Base-by-base conservation (phyloP, 768 basidiomycete genomes). In the Trametes villosa region DNA sequence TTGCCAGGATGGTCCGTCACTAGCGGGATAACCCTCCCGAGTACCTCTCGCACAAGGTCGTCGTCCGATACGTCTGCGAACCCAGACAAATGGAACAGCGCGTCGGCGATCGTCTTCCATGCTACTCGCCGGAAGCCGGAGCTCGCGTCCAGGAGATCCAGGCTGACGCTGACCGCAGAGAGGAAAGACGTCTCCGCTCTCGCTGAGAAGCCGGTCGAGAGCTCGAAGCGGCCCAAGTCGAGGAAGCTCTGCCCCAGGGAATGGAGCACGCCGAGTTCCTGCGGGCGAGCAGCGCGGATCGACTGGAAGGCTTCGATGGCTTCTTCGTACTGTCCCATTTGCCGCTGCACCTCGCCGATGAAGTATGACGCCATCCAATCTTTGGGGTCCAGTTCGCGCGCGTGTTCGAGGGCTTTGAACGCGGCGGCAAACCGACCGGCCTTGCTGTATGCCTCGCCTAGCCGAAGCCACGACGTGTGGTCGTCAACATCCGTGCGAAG, bases 351-450 rank as follows among this genome's bases (percentile, higher is more conserved):
- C 40, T 95, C 89, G 5, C 87, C 96, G 45, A 93, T 88, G 70
- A 95, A 80, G 76, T 88, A 98, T 4, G 77, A 74, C 68, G 88
- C 90, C 63, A 91, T 78, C 96, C 96, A 98, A 63, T 94, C 88
- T 12, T 83, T 74, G 0, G 91, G 86, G 22, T 86, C 77, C 58
- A 97, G 80, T 60, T 89, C 86, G 15, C 84, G 81, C 0, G 94
- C 93, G 47, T 82, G 87, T 9, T 79, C 76, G 20, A 98, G 84
- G 0, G 96, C 90, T 72, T 96, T 98, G 60, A 97, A 73, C 0
- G 94, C 92, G 17, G 97, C 96, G 18, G 85, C 86, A 65, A 94
- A 90, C 33, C 94, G 85, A 49, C 97, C 96, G 12, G 92, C 89
- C 68, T 84, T 88, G 65, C 84, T 86, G 67, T 99, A 98, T 0